Evolutionary conservation across 2,329 filamentous ascomycete species (phyloP), one percentile per base, ranked within the genome.

Genomic region (Bipolaris sorokiniana): DNA sequence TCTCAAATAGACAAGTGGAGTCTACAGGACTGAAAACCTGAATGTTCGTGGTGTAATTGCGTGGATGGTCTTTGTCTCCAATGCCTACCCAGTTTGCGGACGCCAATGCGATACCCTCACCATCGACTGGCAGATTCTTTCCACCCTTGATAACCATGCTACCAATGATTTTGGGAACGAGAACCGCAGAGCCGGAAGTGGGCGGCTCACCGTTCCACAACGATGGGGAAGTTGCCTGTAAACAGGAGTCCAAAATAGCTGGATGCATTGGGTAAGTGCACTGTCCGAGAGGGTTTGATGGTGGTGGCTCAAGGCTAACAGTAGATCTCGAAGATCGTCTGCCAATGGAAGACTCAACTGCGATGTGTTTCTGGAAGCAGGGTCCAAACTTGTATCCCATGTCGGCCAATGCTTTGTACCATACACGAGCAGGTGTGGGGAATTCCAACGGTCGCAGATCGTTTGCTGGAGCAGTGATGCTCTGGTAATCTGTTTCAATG

Each of bases 191-290:
- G n/a, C n/a, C n/a, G n/a, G n/a, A n/a, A n/a, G n/a, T n/a, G n/a
- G n/a, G n/a, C n/a, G n/a, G n/a, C n/a, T n/a, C n/a, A n/a, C n/a
- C 49, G n/a, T 16, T 16, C 10, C 11, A 3, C 31, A 34, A 16
- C 13, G 47, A 65, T 56, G 68, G 7, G 66, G 51, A 2, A 59
- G 54, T n/a, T 61, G 59, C 54, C 18, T 75, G 72, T 3, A 76
- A 61, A 41, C 67, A 71, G 15, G 50, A 65, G 53, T 75, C 73
- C 9, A 76, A 56, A 3, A 41, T 56, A 18, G 66, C 61, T 5
- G 72, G 73, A 55, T 76, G 71, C 31, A 76, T 52, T 15, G 62
- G 51, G 47, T 75, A 72, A 2, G 20, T 33, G 5, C 63, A 68
- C 37, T 69, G 64, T 2, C 15, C 23, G 16, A 50, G 53, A 4